Evolutionary conservation across 805 yeast genomes (phyloP), one percentile per base, ranked within the genome.

Genomic region (Hanseniaspora singularis): DNA sequence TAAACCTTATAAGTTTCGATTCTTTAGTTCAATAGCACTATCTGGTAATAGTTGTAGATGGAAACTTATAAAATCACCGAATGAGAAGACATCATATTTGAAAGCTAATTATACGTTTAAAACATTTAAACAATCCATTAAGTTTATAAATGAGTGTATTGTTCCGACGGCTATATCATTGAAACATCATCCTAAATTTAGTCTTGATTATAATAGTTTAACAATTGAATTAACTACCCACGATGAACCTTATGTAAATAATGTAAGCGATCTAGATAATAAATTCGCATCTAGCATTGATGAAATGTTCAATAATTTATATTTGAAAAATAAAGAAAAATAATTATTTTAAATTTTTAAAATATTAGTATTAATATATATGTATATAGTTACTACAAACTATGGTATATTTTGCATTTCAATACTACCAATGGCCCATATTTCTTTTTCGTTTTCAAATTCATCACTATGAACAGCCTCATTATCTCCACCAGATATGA

Each of bases 401-500:
- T 37, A 11, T 43, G 33, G 24, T 12, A 33, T 11, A 31, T 22
- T 38, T 20, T 28, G 20, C 20, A 24, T 34, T 33, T 40, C 82
- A 49, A 76, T 76, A 36, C 81, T 78, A 45, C 94, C 92, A 54
- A 84, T 79, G 4, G 89, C 79, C 95, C 95, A 86, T 23, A 87
- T 78, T 62, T 88, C 96, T 41, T 63, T 66, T 58, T 81, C 92
- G 61, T 88, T 95, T 64, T 87, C 96, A 55, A 73, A 74, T 56
- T 84, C 73, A 60, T 88, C 96, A 52, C 87, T 76, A 59, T 73
- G 82, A 73, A 85, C 76, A 0, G 89, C 73, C 56, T 85, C 95
- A 14, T 71, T 82, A 58, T 85, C 96, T 53, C 95, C 95, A 50
- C 95, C 96, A 12, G 86, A 92, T 18, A 74, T 81, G 24, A 86